Percentiles rank a stretch among this genome's conserved stretches.
Conservation (phyloP, 2,329 filamentous ascomycete species). For the Emmonsiellopsis sp. region DNA sequence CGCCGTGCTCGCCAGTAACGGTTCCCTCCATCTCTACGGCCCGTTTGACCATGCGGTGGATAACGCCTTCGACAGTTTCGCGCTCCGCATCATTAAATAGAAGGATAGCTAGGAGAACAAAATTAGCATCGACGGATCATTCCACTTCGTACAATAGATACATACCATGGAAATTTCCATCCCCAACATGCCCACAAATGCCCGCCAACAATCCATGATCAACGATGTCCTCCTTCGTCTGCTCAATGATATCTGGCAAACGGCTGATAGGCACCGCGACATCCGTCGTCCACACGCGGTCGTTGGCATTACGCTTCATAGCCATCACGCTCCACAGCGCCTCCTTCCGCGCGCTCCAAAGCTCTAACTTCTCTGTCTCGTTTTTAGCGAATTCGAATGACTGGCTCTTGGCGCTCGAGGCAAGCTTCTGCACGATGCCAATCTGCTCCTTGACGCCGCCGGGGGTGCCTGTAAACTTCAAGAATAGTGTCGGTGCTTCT, state of each 20-base stretch:
- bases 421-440: slow-evolving; percentile 48
- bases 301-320: slow-evolving; percentile 47
- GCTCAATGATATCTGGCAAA: slow-evolving; percentile 62
- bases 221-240: slow-evolving; percentile 56
- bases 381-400: slow-evolving; percentile 60
- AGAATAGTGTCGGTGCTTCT: slow-evolving; percentile 61
- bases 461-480: slow-evolving; percentile 63
- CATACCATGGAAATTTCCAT: slow-evolving; percentile 62
- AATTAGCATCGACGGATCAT: slow-evolving; percentile 1
- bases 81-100: slow-evolving; percentile 51
- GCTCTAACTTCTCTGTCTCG: slow-evolving; percentile 54
- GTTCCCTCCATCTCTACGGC: slow-evolving; percentile 64
- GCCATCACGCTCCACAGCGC: slow-evolving; percentile 65
- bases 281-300: slow-evolving; percentile 69
- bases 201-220: slow-evolving; percentile 53
- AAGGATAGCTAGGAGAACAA: slow-evolving; percentile 43
- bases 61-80: slow-evolving; percentile 46
- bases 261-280: slow-evolving; percentile 67
- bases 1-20: slow-evolving; percentile 62
- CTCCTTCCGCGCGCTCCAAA: slow-evolving; percentile 69
- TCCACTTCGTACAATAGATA: neutral
- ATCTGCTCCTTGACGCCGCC: slow-evolving; percentile 56
- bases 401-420: slow-evolving; percentile 44
- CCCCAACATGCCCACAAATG: slow-evolving; percentile 65
- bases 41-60: slow-evolving; percentile 60